Base-by-base conservation (phyloP, 768 basidiomycete species). In the Boletus rex-veris region DNA sequence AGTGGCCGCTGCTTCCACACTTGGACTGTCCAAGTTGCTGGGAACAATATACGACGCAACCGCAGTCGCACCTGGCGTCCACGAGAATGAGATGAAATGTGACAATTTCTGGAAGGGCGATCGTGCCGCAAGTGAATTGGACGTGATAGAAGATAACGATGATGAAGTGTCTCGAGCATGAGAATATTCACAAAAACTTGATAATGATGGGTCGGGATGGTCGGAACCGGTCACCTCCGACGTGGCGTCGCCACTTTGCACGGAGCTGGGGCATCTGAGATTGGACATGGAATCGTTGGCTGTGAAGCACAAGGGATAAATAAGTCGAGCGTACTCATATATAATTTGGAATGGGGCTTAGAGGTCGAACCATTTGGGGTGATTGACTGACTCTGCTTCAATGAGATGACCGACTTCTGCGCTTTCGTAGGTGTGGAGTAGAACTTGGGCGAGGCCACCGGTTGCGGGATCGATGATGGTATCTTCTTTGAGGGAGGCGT, bases 391-490 rank as follows among this genome's bases (percentile, higher is more conserved):
- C 52, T 56, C 45, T 61, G 57, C 55, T 54, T 64, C 63, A 53
- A 54, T 38, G 55, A 58, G 57, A 58, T 68, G 53, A 71, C 58
- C 48, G 76, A 71, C 61, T 72, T 75, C 49, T 75, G 80, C 54
- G 62, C 64, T 71, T 77, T 62, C 62, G 63, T 58, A 58, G 64
- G 54, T 51, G 61, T 35, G 58, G 58, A 38, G 18, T 36, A 48
- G 14, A 38, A 28, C 35, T 70, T 64, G 18, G 80, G 77, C 1
- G 80, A 76, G 18, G 74, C 66, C 38, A 77, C 69, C 8, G 79
- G 76, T 53, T 86, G 86, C 41, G 85, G 84, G 45, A 87, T 85
- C 61, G 83, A 83, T 6, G 86, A 82, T 7, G 80, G 74, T 35
- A 73, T 75, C 52, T 80, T 81, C 68, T 81, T 84, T 21, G 70